Conservation (phyloP, 805 yeast species). For the Henningerozyma blattae region DNA sequence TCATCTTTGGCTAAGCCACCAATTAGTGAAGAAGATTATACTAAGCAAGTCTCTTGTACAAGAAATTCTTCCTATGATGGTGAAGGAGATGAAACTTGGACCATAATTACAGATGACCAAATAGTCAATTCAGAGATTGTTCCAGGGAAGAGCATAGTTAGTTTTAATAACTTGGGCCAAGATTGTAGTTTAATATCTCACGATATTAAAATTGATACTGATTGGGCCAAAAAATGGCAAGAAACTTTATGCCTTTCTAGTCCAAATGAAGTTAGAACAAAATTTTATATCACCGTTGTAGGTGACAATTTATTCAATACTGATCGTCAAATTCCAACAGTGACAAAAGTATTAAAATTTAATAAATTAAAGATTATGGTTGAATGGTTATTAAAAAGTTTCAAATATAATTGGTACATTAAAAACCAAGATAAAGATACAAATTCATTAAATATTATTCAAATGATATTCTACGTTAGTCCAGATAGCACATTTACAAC, state of each 20-base stretch:
- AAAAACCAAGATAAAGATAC: conserved; percentile 6
- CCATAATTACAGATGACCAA: conserved; percentile 31
- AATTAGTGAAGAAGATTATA: conserved; percentile 80
- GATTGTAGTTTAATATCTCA: conserved; percentile 70
- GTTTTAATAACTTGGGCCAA: conserved; percentile 52
- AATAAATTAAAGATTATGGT: not conserved
- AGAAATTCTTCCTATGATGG: conserved; percentile 54
- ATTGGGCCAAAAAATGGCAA: conserved; percentile 74
- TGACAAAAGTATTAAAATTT: not conserved
- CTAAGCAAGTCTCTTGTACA: conserved; percentile 65
- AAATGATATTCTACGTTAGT: conserved; percentile 9
- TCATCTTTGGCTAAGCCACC: conserved; percentile 71
- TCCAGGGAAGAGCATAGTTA: conserved; percentile 53
- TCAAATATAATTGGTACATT: conserved; percentile 13
- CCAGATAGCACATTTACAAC: not conserved
- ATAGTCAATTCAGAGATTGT: conserved; percentile 44
- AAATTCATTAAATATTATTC: conserved; percentile 1
- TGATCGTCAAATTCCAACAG: not conserved
- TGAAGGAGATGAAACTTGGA: conserved; percentile 60
- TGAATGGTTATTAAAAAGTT: conserved; percentile 6
- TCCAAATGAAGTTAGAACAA: conserved; percentile 28
- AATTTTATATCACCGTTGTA: not conserved
- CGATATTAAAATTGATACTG: conserved; percentile 51
- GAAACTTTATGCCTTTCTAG: conserved; percentile 79
- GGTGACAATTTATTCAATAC: not conserved